These are phyloP conservation scores for Excoecaria agallocha DNA, from an alignment of 345 rosid species.

Conservation along the genomic window DNA sequence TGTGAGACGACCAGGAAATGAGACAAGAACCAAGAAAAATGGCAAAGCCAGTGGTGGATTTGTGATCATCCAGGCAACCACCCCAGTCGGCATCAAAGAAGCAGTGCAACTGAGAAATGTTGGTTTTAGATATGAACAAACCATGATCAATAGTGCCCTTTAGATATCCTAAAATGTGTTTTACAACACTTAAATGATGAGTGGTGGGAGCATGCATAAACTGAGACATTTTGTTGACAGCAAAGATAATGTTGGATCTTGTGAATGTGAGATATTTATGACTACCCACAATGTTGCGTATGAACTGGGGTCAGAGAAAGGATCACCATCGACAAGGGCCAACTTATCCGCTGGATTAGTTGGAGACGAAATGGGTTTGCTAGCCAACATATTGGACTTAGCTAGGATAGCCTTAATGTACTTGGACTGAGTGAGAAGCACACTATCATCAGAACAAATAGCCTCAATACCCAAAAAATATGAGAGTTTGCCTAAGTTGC, in stretches of 20 bases:
- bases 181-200: background rate
- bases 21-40: background rate
- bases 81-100: too few species aligned
- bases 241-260: background rate
- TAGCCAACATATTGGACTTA: background rate
- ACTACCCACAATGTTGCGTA: background rate
- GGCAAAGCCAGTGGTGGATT: too few species aligned
- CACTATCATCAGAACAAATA: too few species aligned
- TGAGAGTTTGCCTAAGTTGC: background rate
- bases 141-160: background rate
- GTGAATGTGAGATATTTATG: background rate
- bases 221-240: background rate
- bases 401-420: background rate
- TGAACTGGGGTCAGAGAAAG: background rate
- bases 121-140: too few species aligned
- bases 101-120: too few species aligned
- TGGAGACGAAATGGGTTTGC: background rate
- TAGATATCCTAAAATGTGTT: background rate
- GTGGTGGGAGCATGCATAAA: background rate
- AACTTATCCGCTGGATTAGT: background rate
- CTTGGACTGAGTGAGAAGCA: too few species aligned
- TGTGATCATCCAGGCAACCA: too few species aligned
- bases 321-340: background rate
- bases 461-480: too few species aligned
- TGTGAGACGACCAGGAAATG: background rate